A percentile compares a stretch with the other conserved stretches of the same genome.
phyloP scores from a whole-genome alignment of 805 yeast species.

The Hanseniaspora thailandica region DNA sequence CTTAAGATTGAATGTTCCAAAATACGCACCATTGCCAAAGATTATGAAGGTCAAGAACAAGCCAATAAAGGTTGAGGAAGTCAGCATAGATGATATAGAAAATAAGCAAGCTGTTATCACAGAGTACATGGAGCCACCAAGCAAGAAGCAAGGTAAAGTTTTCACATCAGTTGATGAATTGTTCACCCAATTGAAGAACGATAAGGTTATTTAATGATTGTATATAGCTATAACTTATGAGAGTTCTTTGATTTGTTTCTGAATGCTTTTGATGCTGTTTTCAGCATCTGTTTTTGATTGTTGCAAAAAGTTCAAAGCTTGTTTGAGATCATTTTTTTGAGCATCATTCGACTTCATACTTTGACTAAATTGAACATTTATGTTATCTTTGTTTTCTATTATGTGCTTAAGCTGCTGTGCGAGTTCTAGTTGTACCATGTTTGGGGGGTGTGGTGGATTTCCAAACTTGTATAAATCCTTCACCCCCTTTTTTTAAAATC shows the following conservation, averaged over 20 bases:
- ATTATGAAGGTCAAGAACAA: conserved; percentile 98
- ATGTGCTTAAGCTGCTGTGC: not conserved
- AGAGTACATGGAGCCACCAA: conserved; percentile 75
- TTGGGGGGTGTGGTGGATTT: not conserved
- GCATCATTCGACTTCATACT: not conserved
- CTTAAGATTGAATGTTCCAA: conserved; percentile 84
- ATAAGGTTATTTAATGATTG: conserved; percentile 47
- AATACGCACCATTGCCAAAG: conserved; percentile 91
- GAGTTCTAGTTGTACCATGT: not conserved
- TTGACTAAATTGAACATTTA: not conserved
- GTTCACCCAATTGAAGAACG: conserved; percentile 62
- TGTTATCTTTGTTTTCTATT: not conserved
- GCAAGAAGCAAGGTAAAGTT: conserved; percentile 68
- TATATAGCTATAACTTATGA: not conserved
- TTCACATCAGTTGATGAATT: conserved; percentile 76
- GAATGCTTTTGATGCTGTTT: not conserved
- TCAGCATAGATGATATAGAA: conserved; percentile 54
- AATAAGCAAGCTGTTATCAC: conserved; percentile 54
- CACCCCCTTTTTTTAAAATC: not conserved
- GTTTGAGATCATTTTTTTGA: not conserved
- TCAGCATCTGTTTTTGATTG: not conserved
- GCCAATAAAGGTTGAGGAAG: conserved; percentile 60
- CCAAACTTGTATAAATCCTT: not conserved
- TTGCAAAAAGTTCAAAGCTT: not conserved
- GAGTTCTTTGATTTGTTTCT: not conserved